Evolutionary conservation across 1,284 basidiomycete genomes (phyloP).

Genomic region (Singerocomus inundabilis): DNA sequence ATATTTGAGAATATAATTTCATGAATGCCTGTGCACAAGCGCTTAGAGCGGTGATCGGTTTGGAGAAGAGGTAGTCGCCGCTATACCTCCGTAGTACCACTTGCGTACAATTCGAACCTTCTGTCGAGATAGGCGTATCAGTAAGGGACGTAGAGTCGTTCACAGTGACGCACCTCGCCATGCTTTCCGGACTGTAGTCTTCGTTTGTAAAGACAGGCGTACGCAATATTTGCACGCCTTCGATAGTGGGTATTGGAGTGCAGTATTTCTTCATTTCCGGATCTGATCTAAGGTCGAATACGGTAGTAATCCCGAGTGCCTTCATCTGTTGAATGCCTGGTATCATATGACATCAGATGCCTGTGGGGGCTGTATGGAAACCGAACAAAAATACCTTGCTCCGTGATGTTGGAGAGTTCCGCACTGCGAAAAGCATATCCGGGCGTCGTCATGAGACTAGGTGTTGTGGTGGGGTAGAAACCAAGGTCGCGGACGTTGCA

Average conservation of each 20-base stretch:
- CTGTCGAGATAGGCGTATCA: constrained; percentile 36
- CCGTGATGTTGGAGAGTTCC: constrained; percentile 65
- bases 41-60: constrained; percentile 1
- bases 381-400: constrained; percentile 51
- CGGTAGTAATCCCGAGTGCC: constrained; percentile 58
- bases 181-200: constrained; percentile 78
- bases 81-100: constrained; percentile 70
- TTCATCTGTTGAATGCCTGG: constrained; percentile 57
- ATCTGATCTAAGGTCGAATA: constrained; percentile 76
- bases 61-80: not conserved
- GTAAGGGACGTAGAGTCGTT: constrained; percentile 2
- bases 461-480: constrained; percentile 47
- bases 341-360: constrained; percentile 1
- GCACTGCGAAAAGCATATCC: constrained; percentile 61
- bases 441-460: constrained; percentile 53
- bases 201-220: constrained; percentile 67
- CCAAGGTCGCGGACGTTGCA: constrained; percentile 73
- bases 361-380: not conserved
- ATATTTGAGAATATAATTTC: constrained; percentile 75
- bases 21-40: constrained; percentile 62
- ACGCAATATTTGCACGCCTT: constrained; percentile 56
- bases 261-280: constrained; percentile 73
- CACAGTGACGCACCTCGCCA: constrained; percentile 69
- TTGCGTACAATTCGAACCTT: constrained; percentile 73
- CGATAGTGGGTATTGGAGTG: constrained; percentile 58